A percentile compares a stretch with the other conserved stretches of the same genome.
These are phyloP conservation scores for Colletotrichum sp. DNA, from an alignment of 2,329 filamentous ascomycete species.

Conservation along the genomic window DNA sequence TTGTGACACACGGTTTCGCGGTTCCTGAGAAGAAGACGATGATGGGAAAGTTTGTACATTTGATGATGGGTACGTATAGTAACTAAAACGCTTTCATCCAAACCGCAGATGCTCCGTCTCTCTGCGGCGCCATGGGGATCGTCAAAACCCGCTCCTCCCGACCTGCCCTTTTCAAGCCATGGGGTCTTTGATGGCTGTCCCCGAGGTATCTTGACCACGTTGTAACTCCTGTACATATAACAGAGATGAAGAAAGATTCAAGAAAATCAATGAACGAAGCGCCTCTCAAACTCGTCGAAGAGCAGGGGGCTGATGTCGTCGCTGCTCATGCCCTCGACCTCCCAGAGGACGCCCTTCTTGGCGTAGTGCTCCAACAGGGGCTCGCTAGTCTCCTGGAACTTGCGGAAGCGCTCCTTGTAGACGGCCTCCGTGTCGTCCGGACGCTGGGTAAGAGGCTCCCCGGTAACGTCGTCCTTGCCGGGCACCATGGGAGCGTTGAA, in stretches of 20 bases:
- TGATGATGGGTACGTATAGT: constrained; percentile 1
- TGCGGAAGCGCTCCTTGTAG: constrained; percentile 79
- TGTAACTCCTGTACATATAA: constrained; percentile 18
- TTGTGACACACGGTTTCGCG: neutral
- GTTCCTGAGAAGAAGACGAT: neutral
- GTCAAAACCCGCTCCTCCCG: neutral
- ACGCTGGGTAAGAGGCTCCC: constrained; percentile 82
- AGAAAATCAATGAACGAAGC: constrained; percentile 57
- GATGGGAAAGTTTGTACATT: constrained; percentile 4
- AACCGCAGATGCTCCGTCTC: neutral
- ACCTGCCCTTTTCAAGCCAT: constrained; percentile 18
- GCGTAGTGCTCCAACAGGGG: constrained; percentile 90
- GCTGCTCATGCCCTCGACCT: constrained; percentile 86
- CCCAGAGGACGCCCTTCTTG: constrained; percentile 81
- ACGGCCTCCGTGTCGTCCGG: constrained; percentile 87
- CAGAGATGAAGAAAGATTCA: neutral
- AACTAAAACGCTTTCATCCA: neutral
- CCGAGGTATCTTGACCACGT: constrained; percentile 20
- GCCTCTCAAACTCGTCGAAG: constrained; percentile 78
- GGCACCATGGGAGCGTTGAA: constrained; percentile 86
- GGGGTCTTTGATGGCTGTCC: constrained; percentile 16
- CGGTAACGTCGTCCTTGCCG: constrained; percentile 89
- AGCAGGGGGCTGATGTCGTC: constrained; percentile 96
- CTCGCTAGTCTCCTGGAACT: constrained; percentile 87
- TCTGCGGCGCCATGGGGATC: neutral